Percentiles rank a stretch among this genome's conserved stretches.
phyloP scores from a whole-genome alignment of 1,284 basidiomycete genomes.

The Takashimella tepidaria region DNA sequence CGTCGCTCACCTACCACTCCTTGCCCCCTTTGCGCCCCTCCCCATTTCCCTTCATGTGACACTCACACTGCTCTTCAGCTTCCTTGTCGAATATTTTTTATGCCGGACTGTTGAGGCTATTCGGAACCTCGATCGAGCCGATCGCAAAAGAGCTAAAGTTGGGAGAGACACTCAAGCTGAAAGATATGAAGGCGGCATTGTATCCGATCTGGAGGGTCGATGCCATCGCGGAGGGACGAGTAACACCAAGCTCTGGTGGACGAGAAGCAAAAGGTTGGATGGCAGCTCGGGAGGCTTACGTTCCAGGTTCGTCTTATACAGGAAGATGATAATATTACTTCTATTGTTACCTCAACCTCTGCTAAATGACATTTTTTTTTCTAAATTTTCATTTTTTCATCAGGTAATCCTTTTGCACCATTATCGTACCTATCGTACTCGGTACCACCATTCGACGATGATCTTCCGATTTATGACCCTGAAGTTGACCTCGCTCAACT shows the following conservation, averaged over 20 bases:
- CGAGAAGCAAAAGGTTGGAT: slow-evolving; percentile 19
- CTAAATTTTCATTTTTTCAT: not conserved
- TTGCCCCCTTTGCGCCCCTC: too few relatives aligned
- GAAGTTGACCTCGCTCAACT: slow-evolving; percentile 52
- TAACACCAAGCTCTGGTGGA: slow-evolving; percentile 9
- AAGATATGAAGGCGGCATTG: slow-evolving; percentile 33
- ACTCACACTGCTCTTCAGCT: slow-evolving; percentile 6
- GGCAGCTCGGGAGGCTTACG: slow-evolving; percentile 31
- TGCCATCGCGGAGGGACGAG: slow-evolving; percentile 28
- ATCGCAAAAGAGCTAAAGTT: slow-evolving; percentile 31
- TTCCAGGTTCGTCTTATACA: slow-evolving; percentile 35
- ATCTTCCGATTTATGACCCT: slow-evolving; percentile 34
- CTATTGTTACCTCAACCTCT: too few relatives aligned
- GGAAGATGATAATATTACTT: too few relatives aligned
- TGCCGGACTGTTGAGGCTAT: slow-evolving; percentile 28
- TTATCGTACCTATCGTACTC: slow-evolving; percentile 43
- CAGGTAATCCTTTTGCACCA: slow-evolving; percentile 46
- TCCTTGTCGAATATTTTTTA: slow-evolving; percentile 24
- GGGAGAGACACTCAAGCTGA: slow-evolving; percentile 23
- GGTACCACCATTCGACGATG: slow-evolving; percentile 28
- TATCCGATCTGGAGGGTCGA: slow-evolving; percentile 43
- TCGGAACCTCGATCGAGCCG: slow-evolving; percentile 22
- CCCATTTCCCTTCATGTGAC: not conserved
- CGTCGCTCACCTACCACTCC: too few relatives aligned
- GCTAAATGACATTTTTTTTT: not conserved